phyloP scores from a whole-genome alignment of 2,329 filamentous ascomycete species.

The Cephalotrichum gorgonifer region DNA sequence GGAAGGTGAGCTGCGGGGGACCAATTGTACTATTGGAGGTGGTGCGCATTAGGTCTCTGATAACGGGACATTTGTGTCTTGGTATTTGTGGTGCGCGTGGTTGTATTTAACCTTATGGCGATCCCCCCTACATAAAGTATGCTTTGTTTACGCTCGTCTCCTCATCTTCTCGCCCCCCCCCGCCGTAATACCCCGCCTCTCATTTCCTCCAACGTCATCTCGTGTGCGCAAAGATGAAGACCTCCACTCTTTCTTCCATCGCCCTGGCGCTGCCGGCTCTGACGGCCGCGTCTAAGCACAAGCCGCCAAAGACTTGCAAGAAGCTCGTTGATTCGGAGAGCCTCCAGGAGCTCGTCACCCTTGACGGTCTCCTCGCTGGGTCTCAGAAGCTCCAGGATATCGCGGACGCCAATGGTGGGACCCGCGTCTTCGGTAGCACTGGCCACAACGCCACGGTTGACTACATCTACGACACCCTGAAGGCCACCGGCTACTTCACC shows the following conservation, averaged over 20 bases:
- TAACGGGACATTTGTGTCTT: too few species aligned
- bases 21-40: too few species aligned
- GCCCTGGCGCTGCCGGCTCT: constrained; percentile 15
- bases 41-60: too few species aligned
- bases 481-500: constrained; percentile 26
- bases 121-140: not conserved
- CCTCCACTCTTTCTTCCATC: constrained; percentile 13
- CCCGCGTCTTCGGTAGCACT: constrained; percentile 30
- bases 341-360: constrained; percentile 26
- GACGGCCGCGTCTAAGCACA: not conserved
- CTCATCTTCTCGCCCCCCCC: not conserved
- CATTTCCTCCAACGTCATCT: not conserved
- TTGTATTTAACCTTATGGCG: not conserved
- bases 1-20: too few species aligned
- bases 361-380: constrained; percentile 29
- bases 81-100: too few species aligned
- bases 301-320: constrained; percentile 12
- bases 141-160: not conserved
- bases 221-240: constrained; percentile 12
- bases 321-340: constrained; percentile 23
- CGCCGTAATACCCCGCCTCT: not conserved
- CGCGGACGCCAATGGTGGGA: constrained; percentile 28
- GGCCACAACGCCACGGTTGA: constrained; percentile 37
- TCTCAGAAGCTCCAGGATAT: constrained; percentile 33
- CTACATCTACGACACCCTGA: constrained; percentile 29